Conservation (phyloP, 1,284 basidiomycete genomes). For the Puccinia novopanici region DNA sequence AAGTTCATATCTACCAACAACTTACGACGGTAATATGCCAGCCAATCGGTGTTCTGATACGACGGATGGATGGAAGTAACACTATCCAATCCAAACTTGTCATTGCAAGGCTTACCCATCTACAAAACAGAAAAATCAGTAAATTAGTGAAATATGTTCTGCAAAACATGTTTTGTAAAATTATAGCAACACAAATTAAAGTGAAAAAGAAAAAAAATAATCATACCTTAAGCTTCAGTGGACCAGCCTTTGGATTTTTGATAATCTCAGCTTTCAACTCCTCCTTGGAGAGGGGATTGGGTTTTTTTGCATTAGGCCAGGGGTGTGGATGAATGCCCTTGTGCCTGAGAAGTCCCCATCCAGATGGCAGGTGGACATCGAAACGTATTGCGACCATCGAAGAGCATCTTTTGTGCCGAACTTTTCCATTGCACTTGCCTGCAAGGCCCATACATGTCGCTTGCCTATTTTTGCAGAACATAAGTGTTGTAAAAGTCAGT, state of each 20-base stretch:
- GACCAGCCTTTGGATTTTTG: background rate
- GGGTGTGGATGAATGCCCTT: background rate
- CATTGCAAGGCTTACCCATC: too few species aligned
- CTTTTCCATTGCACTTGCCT: background rate
- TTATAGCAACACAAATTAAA: too few species aligned
- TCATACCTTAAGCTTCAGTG: background rate
- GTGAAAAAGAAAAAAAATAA: background rate
- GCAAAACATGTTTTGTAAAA: too few species aligned
- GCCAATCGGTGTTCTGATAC: background rate
- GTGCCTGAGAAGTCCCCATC: background rate
- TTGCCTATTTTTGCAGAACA: background rate
- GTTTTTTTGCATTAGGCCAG: background rate
- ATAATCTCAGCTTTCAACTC: background rate
- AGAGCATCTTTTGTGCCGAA: background rate
- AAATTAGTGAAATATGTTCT: too few species aligned
- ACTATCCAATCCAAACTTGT: too few species aligned
- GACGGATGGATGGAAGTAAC: background rate
- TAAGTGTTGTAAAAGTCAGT: background rate
- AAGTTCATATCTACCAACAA: too few species aligned
- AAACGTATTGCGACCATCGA: background rate
- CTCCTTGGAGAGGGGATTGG: background rate
- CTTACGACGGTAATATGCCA: too few species aligned
- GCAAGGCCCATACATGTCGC: background rate
- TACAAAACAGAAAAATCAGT: too few species aligned
- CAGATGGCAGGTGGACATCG: background rate